Conservation (phyloP, 257 asterid species). For the Fraxinus anomala region DNA sequence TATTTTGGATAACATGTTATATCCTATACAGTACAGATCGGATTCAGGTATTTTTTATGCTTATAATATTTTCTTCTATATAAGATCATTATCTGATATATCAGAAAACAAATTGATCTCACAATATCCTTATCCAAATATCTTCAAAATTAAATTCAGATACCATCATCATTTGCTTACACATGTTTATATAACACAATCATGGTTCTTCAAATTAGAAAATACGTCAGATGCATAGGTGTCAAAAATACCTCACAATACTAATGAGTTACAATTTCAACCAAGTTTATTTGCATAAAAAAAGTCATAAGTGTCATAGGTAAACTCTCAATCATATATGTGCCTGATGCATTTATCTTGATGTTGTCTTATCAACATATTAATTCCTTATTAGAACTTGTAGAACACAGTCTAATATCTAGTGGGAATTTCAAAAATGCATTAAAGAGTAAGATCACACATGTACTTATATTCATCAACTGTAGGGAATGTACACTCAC, state of each 20-base stretch:
- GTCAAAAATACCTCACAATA: not conserved
- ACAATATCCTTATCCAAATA: too few relatives aligned
- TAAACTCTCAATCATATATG: not conserved
- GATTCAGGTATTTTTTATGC: too few relatives aligned
- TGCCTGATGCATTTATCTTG: not conserved
- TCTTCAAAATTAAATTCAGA: too few relatives aligned
- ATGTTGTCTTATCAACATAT: not conserved
- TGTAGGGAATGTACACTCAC: too few relatives aligned
- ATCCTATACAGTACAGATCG: not conserved
- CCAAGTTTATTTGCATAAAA: not conserved
- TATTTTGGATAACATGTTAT: too few relatives aligned
- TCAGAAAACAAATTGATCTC: too few relatives aligned
- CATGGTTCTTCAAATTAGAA: not conserved
- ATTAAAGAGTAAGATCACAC: too few relatives aligned
- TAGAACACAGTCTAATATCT: not conserved
- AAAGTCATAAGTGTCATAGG: not conserved
- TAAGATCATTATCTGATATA: too few relatives aligned
- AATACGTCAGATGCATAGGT: not conserved
- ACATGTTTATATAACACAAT: not conserved
- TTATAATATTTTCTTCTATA: too few relatives aligned
- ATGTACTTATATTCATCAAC: too few relatives aligned
- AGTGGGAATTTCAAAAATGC: not conserved
- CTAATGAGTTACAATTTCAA: not conserved
- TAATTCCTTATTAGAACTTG: not conserved
- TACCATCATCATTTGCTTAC: not conserved